Percentiles rank a stretch among this genome's conserved stretches.
Evolutionary conservation across 2,329 filamentous ascomycete species (phyloP).

Genomic region (Colletotrichum falcatum): DNA sequence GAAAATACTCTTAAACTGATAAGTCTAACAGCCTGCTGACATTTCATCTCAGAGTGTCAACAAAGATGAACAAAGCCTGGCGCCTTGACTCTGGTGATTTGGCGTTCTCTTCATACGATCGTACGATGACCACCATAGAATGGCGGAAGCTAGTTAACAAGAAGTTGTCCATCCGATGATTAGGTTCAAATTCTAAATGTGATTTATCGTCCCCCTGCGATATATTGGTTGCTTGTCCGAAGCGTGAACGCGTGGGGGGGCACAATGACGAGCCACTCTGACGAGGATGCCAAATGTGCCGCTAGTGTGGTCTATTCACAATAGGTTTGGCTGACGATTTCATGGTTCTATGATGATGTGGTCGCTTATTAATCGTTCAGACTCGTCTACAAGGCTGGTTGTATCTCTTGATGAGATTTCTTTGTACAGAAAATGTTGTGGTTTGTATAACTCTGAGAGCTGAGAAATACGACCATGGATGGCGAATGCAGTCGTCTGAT

Average conservation of each 20-base stretch:
- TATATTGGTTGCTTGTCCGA: not conserved
- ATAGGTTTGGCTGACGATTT: not conserved
- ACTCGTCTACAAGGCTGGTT: not conserved
- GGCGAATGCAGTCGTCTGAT: not conserved
- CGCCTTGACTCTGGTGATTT: conserved; percentile 6
- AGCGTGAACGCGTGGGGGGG: not conserved
- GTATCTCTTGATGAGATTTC: conserved; percentile 1
- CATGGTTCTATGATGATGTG: not conserved
- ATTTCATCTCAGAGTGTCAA: conserved; percentile 8
- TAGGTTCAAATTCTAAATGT: too few relatives aligned
- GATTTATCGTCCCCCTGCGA: not conserved
- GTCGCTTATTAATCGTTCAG: not conserved
- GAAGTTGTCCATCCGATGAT: conserved; percentile 1
- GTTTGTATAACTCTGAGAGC: not conserved
- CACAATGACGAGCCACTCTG: not conserved
- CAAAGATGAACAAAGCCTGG: not conserved
- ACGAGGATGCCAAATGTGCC: conserved; percentile 7
- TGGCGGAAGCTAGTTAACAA: not conserved
- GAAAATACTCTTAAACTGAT: not conserved
- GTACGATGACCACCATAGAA: conserved; percentile 11
- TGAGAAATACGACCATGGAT: not conserved
- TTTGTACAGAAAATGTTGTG: not conserved
- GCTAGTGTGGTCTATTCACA: not conserved
- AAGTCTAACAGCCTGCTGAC: not conserved
- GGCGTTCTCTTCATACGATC: conserved; percentile 4